Conservation (phyloP, 306 rosid genomes). For the Gillenia trifoliata region DNA sequence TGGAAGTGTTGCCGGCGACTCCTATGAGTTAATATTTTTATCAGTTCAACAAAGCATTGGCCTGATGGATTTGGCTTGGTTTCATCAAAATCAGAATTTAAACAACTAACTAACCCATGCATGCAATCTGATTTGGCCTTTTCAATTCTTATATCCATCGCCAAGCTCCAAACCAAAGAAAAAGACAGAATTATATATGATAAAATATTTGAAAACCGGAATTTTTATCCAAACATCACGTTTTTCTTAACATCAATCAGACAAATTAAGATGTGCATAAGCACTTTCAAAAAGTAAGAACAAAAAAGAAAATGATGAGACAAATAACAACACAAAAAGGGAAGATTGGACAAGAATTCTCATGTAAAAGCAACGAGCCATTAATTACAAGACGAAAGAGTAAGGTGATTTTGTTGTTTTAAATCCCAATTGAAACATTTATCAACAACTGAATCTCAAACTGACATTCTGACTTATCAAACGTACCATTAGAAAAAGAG, state of each 20-base stretch:
- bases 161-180: background rate
- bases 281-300: background rate
- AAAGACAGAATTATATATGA: background rate
- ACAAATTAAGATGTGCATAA: background rate
- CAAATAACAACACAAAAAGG: background rate
- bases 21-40: background rate
- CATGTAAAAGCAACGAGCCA: constrained; percentile 10
- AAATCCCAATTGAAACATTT: background rate
- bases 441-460: constrained; percentile 17
- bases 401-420: constrained; percentile 7
- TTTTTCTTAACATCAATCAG: background rate
- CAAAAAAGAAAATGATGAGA: background rate
- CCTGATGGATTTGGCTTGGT: background rate
- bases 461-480: constrained; percentile 12
- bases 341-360: background rate
- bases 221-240: background rate
- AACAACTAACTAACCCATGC: background rate
- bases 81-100: background rate
- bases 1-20: background rate
- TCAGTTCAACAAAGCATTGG: background rate
- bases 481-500: constrained; percentile 88
- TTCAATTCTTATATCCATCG: background rate
- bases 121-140: background rate
- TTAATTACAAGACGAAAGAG: constrained; percentile 1
- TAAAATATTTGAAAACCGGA: background rate